phyloP scores from a whole-genome alignment of 192 early-diverging fungal genomes.

The Jimgerdemannia flammicorona region DNA sequence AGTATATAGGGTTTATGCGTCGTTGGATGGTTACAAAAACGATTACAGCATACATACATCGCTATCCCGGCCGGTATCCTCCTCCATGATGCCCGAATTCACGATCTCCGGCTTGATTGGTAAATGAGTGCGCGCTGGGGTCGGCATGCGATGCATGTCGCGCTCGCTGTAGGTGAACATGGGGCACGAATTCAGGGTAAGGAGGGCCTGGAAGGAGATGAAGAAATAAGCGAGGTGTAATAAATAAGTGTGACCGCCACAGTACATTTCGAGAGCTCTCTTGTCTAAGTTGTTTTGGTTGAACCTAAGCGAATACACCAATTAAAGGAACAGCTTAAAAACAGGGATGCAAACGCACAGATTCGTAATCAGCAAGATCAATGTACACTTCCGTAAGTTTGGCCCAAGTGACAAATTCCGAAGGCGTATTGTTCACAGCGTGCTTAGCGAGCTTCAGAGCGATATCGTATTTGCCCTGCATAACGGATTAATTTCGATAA shows the following conservation, averaged over 20 bases:
- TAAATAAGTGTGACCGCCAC: too few relatives aligned
- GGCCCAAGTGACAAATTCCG: slow-evolving; percentile 94
- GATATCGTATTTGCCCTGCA: slow-evolving; percentile 63
- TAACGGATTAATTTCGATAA: slow-evolving; percentile 7
- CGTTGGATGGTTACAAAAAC: background rate
- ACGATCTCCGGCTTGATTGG: slow-evolving; percentile 81
- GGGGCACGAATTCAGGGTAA: slow-evolving; percentile 97
- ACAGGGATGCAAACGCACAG: background rate
- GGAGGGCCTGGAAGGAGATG: slow-evolving; percentile 62
- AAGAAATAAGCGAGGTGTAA: background rate
- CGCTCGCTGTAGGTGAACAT: slow-evolving; percentile 94
- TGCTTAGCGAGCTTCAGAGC: slow-evolving; percentile 87
- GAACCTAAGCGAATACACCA: background rate
- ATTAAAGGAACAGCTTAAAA: background rate
- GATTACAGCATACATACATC: slow-evolving; percentile 33
- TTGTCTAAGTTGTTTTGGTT: too few relatives aligned
- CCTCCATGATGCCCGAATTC: slow-evolving; percentile 52
- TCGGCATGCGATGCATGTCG: slow-evolving; percentile 88
- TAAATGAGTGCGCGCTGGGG: slow-evolving; percentile 83
- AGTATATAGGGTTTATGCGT: slow-evolving; percentile 3
- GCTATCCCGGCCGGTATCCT: slow-evolving; percentile 51
- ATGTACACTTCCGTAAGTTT: slow-evolving; percentile 76
- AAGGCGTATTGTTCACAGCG: slow-evolving; percentile 91
- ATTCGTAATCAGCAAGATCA: slow-evolving; percentile 11
- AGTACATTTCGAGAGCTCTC: too few relatives aligned